phyloP scores from a whole-genome alignment of 2,329 filamentous ascomycete species.

The Dactylellina leptospora region DNA sequence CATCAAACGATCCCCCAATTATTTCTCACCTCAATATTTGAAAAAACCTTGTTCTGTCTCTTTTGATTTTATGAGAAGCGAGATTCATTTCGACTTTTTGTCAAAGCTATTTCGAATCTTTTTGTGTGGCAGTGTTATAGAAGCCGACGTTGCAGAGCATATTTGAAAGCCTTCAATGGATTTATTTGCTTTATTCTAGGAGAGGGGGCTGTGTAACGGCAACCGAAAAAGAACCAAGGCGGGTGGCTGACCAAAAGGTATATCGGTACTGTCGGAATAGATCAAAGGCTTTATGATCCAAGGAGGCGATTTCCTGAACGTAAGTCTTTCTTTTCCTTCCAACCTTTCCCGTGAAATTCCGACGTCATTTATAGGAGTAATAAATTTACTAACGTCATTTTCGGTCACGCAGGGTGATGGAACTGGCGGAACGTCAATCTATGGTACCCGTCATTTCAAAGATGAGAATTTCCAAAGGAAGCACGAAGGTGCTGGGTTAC shows the following conservation, averaged over 20 bases:
- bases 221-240: background rate
- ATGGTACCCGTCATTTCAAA: constrained; percentile 81
- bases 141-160: background rate
- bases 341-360: background rate
- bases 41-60: background rate
- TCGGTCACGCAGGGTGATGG: constrained; percentile 71
- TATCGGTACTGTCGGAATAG: constrained; percentile 62
- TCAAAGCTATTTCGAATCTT: too few species aligned
- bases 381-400: background rate
- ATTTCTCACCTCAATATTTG: too few species aligned
- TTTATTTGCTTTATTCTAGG: background rate
- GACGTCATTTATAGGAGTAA: too few species aligned
- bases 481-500: constrained; percentile 79
- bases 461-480: constrained; percentile 88
- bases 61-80: background rate
- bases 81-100: constrained; percentile 20
- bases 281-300: constrained; percentile 98
- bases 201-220: background rate
- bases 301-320: constrained; percentile 90
- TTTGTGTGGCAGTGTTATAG: constrained; percentile 20
- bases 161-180: background rate
- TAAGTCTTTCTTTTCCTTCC: constrained; percentile 14
- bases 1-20: too few species aligned
- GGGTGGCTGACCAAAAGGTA: background rate
- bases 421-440: constrained; percentile 86